Base-by-base conservation (phyloP, 2,329 filamentous ascomycete species). In the Lasiodiplodia citricola region DNA sequence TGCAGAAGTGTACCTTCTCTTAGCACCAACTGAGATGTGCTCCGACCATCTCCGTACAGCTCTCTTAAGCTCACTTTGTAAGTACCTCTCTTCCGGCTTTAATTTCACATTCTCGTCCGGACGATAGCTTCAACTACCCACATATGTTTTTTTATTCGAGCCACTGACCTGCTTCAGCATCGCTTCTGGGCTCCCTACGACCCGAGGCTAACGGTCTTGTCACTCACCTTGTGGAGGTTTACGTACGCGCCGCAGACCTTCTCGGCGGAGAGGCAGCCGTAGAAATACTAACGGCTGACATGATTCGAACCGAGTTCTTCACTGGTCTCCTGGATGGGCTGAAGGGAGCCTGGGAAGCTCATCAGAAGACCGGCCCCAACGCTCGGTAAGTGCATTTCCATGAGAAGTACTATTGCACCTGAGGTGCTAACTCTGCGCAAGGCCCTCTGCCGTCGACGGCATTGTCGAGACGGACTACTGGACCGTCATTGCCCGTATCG, bases 401-500 rank as follows among this genome's bases (percentile, higher is more conserved):
- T 14, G 16, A 38, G 18, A 21, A n/a, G 7, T 3, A 18, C 23
- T 3, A 31, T 23, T 6, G 10, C 2, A 21, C 6, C 7, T 14
- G 5, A 28, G 18, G 7, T 18, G 41, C 31, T 54, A 7, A 54
- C 58, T 21, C 13, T 21, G 14, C 31, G 5, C 3, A 5, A 92
- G 74, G 87, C 84, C 88, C 23, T 87, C 90, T 51, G 87, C 88
- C 37, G 87, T 97, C 41, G 91, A 91, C 73, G 88, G 90, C 14
- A 86, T 94, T 13, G 90, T 92, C 0, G 90, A 97, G 75, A 92
- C 92, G 0, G 92, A 97, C 76, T 97, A 97, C 78, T 91, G 97
- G 75, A 87, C 89, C 4, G 89, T 98, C 2, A 85, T 99, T 2
- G 90, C 93, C 2, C 91, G 94, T 1, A 86, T 98, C 18, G 88